Evolutionary conservation across 768 basidiomycete species (phyloP).

Genomic region (Boletus speciosus): DNA sequence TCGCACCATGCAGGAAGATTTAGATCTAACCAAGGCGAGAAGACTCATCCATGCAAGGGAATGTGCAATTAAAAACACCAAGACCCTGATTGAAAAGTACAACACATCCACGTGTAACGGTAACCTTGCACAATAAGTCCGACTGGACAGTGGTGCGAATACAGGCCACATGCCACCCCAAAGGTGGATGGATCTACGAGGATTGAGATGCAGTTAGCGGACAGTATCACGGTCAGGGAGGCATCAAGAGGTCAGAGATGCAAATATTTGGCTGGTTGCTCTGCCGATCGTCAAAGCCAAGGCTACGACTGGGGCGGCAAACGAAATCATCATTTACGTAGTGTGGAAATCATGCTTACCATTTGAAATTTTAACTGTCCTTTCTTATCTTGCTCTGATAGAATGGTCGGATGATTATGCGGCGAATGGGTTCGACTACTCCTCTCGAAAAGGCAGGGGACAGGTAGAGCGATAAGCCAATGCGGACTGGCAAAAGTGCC

Average conservation of each 20-base stretch:
- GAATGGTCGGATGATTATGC: slow-evolving; percentile 20
- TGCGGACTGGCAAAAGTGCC: slow-evolving; percentile 71
- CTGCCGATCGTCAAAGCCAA: slow-evolving; percentile 59
- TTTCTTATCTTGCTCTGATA: background rate
- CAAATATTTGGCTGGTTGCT: slow-evolving; percentile 67
- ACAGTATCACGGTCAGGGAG: background rate
- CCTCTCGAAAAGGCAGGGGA: slow-evolving; percentile 69
- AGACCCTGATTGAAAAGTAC: slow-evolving; percentile 47
- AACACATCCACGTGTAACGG: slow-evolving; percentile 1
- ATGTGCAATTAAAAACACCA: slow-evolving; percentile 61
- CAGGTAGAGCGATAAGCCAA: slow-evolving; percentile 69
- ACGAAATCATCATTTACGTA: slow-evolving; percentile 50
- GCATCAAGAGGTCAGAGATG: slow-evolving; percentile 48
- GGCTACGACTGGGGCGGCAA: slow-evolving; percentile 79
- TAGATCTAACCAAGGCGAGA: slow-evolving; percentile 60
- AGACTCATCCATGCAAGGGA: slow-evolving; percentile 69
- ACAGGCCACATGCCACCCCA: background rate
- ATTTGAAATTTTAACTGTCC: background rate
- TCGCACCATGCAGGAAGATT: slow-evolving; percentile 31
- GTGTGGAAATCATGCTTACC: slow-evolving; percentile 28
- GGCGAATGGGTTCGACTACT: slow-evolving; percentile 61
- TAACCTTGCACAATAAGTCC: background rate
- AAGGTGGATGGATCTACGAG: slow-evolving; percentile 1
- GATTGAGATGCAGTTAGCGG: slow-evolving; percentile 10
- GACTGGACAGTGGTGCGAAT: slow-evolving; percentile 3